Base-by-base conservation (phyloP, 2,329 filamentous ascomycete species). In the Trichoderma lentiforme region DNA sequence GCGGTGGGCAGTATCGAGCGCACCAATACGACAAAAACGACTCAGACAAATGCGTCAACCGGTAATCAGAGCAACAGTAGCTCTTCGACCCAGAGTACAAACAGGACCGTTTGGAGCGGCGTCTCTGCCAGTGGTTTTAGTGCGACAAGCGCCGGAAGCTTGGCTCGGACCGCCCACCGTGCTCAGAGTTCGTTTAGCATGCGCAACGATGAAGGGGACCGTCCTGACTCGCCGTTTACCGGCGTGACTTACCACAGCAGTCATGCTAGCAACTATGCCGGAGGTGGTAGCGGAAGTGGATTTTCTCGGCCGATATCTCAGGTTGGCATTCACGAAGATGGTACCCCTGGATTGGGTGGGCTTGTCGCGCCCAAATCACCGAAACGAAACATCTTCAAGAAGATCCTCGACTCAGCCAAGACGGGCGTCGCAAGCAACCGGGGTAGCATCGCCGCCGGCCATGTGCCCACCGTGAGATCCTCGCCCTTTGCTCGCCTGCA, bases 371-470 rank as follows among this genome's bases (percentile, higher is more conserved):
- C 94, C 0, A 92, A 95, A 81, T 86, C 90, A 1, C 94, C 93
- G 74, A 96, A 94, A 80, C 91, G 91, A 73, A 95, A 94, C 63
- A 97, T 98, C 78, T 96, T 98, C 86, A 96, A 95, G 81, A 97
- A 97, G 79, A 95, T 98, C 76, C 89, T 98, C 34, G 95, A 97
- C 75, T 94, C 93, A 3, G 95, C 95, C 18, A 98, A 97, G 83
- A 98, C 95, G 0, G 94, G 94, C 36, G 95, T 97, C 39, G 95
- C 95, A 2, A 97, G 91, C 79, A 94, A 93, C 68, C 89, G 95
- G 74, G 96, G 92, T 75, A 97, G 92, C 74, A 93, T 98, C 75
- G 92, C 91, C 3, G 88, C 89, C 36, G 80, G 80, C 0, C 76
- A 78, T 7, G 76, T 79, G n/a, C 68, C 75, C 12, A 88, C 88